phyloP scores from a whole-genome alignment of 108 stramenopile genomes.

The Aurantiochytrium sp. region DNA sequence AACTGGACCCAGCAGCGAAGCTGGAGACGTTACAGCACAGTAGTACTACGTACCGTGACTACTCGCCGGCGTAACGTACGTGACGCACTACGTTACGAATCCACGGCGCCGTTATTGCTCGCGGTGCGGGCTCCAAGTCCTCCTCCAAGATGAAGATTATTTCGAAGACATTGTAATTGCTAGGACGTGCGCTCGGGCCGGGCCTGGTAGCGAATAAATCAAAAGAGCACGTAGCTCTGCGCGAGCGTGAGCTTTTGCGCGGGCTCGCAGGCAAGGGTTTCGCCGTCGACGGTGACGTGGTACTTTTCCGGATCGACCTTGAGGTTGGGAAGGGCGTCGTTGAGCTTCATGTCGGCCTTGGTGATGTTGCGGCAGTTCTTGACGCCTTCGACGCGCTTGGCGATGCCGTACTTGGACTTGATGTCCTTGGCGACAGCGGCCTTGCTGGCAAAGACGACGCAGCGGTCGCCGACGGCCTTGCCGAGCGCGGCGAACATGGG shows the following conservation, averaged over 20 bases:
- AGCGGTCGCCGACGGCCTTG: slow-evolving; percentile 52
- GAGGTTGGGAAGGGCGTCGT: slow-evolving; percentile 78
- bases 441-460: slow-evolving; percentile 77
- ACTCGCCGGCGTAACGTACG: no score
- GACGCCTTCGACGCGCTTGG: slow-evolving; percentile 73
- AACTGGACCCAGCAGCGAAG: no score
- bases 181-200: no score
- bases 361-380: slow-evolving; percentile 68
- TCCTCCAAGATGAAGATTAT: no score
- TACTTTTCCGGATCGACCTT: slow-evolving; percentile 92
- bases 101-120: no score
- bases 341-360: slow-evolving; percentile 89
- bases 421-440: slow-evolving; percentile 59
- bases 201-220: slow-evolving; percentile 28
- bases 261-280: slow-evolving; percentile 80
- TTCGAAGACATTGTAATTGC: no score
- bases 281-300: slow-evolving; percentile 84
- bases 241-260: slow-evolving; percentile 75
- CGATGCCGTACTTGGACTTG: slow-evolving; percentile 61
- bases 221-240: slow-evolving; percentile 87
- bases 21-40: no score
- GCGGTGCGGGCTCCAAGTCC: no score
- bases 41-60: no score
- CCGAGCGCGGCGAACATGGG: slow-evolving; percentile 85
- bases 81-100: no score